phyloP scores from a whole-genome alignment of 306 rosid species.

The Cotoneaster glaucophyllus region DNA sequence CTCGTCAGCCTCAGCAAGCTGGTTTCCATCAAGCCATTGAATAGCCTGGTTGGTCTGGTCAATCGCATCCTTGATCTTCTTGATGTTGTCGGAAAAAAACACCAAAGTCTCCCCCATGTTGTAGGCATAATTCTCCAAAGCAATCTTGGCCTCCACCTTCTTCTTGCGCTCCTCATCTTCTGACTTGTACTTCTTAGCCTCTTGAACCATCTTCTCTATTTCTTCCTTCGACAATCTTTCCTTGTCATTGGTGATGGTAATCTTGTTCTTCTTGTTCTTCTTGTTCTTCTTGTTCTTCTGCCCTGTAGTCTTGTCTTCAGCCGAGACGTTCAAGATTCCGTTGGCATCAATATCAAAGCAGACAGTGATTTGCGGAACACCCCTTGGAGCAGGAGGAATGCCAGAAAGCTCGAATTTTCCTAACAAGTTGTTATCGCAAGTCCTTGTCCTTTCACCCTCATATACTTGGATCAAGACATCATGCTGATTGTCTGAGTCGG shows the following conservation, averaged over 20 bases:
- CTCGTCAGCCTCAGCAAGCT: conserved; percentile 60
- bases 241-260: conserved; percentile 70
- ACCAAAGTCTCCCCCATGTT: conserved; percentile 56
- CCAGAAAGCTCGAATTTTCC: conserved; percentile 75
- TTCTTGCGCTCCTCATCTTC: conserved; percentile 84
- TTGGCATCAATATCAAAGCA: conserved; percentile 72
- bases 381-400: conserved; percentile 72
- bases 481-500: conserved; percentile 65
- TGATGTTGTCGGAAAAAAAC: conserved; percentile 47
- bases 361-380: conserved; percentile 69
- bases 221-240: conserved; percentile 72
- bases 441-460: conserved; percentile 69
- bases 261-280: conserved; percentile 78
- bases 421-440: conserved; percentile 61
- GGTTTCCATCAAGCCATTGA: conserved; percentile 65
- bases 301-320: conserved; percentile 63
- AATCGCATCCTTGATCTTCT: conserved; percentile 56
- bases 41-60: conserved; percentile 56
- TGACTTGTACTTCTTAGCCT: conserved; percentile 70
- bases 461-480: conserved; percentile 72
- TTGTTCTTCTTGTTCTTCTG: conserved; percentile 81
- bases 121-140: conserved; percentile 67
- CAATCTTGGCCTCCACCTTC: conserved; percentile 61
- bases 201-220: conserved; percentile 76
- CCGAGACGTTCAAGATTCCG: conserved; percentile 68